phyloP scores from a whole-genome alignment of 352 stramenopile species.

The Globisporangium heterothallicum region DNA sequence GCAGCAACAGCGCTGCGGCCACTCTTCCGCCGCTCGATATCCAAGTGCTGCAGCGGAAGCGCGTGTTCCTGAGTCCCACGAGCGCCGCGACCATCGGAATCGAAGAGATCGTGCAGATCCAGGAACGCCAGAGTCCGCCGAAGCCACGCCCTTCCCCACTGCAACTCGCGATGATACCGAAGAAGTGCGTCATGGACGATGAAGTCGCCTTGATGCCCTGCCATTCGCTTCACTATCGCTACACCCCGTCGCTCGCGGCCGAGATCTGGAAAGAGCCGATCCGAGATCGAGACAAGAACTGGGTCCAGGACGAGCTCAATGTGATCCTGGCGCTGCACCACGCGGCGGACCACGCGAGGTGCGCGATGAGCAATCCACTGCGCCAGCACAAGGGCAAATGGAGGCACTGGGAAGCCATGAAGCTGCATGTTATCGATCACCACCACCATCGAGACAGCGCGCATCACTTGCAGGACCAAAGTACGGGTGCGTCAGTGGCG shows the following conservation, averaged over 20 bases:
- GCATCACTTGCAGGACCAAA: not conserved
- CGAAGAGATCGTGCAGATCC: conserved; percentile 50
- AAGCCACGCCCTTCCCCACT: conserved; percentile 24
- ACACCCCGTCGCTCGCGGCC: conserved; percentile 19
- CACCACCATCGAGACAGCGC: conserved; percentile 2
- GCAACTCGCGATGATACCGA: conserved; percentile 37
- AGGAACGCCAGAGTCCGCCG: conserved; percentile 23
- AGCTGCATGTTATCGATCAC: conserved; percentile 31
- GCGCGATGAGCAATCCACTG: conserved; percentile 37
- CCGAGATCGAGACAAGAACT: conserved; percentile 55
- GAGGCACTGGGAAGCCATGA: conserved; percentile 28
- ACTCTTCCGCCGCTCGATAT: conserved; percentile 29
- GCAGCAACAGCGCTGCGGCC: not conserved
- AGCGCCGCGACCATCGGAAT: conserved; percentile 20
- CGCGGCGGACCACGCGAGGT: conserved; percentile 1
- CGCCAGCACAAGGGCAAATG: conserved; percentile 39
- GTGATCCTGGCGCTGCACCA: conserved; percentile 21
- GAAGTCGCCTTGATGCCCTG: conserved; percentile 75
- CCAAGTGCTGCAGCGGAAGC: conserved; percentile 34
- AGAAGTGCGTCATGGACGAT: conserved; percentile 40
- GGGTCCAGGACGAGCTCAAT: conserved; percentile 44
- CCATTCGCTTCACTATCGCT: conserved; percentile 45
- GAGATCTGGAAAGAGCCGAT: conserved; percentile 55
- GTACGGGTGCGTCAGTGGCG: not conserved
- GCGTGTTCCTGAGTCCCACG: conserved; percentile 27